Evolutionary conservation across 805 yeast genomes (phyloP).

Genomic region (Starmerella powellii): DNA sequence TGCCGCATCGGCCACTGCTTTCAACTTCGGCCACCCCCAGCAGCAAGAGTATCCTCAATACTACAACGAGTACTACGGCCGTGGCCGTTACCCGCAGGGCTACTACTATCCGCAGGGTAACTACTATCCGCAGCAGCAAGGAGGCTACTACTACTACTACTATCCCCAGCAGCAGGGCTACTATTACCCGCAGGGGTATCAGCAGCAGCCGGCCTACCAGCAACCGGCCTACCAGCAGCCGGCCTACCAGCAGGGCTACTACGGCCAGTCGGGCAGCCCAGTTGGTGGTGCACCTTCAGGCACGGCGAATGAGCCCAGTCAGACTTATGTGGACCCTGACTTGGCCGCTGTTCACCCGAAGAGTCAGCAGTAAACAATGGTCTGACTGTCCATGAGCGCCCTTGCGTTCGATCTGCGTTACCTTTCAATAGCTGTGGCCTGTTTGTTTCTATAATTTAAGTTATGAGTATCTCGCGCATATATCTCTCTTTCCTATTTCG

Average conservation of each 20-base stretch:
- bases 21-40: background rate
- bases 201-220: background rate
- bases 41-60: background rate
- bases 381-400: no score
- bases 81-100: slow-evolving; percentile 3
- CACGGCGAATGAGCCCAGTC: background rate
- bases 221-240: background rate
- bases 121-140: slow-evolving; percentile 9
- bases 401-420: no score
- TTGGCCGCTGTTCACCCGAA: slow-evolving; percentile 1
- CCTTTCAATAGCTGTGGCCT: no score
- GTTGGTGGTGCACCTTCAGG: background rate
- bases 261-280: background rate
- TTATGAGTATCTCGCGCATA: no score
- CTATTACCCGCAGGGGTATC: background rate
- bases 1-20: background rate
- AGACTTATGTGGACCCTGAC: slow-evolving; percentile 8
- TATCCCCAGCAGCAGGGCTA: slow-evolving; percentile 3
- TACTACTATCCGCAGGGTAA: slow-evolving; percentile 1
- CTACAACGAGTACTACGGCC: slow-evolving; percentile 1
- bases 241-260: background rate
- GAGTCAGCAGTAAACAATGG: no score
- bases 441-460: no score
- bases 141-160: background rate
- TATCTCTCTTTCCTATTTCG: no score